phyloP scores from a whole-genome alignment of 1,284 basidiomycete species.

The Austroboletus novae-zelandiae region DNA sequence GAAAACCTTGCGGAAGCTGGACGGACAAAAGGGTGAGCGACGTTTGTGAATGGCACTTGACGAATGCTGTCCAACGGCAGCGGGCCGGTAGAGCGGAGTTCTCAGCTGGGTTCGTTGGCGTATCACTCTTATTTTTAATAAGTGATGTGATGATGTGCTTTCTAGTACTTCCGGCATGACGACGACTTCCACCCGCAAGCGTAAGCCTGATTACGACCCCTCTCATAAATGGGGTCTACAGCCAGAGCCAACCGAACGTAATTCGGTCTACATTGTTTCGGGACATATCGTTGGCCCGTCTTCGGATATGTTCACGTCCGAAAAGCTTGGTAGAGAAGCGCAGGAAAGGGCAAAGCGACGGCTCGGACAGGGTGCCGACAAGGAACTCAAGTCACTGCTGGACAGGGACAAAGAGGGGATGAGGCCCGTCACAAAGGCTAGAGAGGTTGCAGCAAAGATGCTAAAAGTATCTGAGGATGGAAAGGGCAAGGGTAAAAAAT shows the following conservation, averaged over 20 bases:
- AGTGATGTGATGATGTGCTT: background rate
- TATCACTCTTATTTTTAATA: background rate
- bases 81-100: conserved; percentile 82
- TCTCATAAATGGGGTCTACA: conserved; percentile 67
- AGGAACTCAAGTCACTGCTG: conserved; percentile 55
- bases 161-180: conserved; percentile 70
- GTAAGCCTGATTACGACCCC: conserved; percentile 63
- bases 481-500: conserved; percentile 26
- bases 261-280: conserved; percentile 79
- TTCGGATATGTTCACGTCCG: conserved; percentile 50
- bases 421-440: conserved; percentile 54
- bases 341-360: conserved; percentile 70
- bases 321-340: conserved; percentile 71
- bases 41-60: conserved; percentile 89
- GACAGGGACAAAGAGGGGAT: conserved; percentile 63
- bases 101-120: conserved; percentile 59
- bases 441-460: conserved; percentile 40
- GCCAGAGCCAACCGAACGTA: conserved; percentile 43
- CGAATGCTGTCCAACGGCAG: conserved; percentile 72
- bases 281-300: conserved; percentile 59
- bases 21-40: conserved; percentile 80
- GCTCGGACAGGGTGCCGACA: conserved; percentile 58
- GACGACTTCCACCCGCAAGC: conserved; percentile 43
- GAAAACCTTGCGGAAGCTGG: conserved; percentile 82
- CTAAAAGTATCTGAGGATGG: conserved; percentile 13